Evolutionary conservation across 2,329 filamentous ascomycete species (phyloP).

Genomic region (Sporothrix sp.): DNA sequence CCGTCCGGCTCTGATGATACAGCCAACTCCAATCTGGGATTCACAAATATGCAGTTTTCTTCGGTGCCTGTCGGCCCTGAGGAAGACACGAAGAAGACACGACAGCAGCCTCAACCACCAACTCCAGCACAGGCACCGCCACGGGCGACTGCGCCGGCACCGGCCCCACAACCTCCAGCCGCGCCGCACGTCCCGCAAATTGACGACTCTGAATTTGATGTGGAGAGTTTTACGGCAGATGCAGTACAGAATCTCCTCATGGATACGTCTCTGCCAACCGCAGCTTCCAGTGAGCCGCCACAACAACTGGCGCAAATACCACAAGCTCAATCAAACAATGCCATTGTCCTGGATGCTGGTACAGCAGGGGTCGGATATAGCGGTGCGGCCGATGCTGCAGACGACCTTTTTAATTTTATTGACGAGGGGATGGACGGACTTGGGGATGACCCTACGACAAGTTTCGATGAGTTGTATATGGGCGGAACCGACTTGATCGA

Average conservation of each 20-base stretch:
- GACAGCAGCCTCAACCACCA: not conserved
- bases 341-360: not conserved
- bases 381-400: conserved; percentile 25
- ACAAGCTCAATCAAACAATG: conserved; percentile 18
- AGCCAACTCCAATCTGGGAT: conserved; percentile 34
- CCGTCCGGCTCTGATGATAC: conserved; percentile 9
- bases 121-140: not conserved
- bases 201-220: conserved; percentile 35
- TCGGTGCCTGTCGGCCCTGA: conserved; percentile 33
- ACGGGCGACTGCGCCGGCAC: too few species aligned
- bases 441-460: conserved; percentile 29
- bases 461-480: conserved; percentile 43
- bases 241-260: conserved; percentile 22
- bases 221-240: conserved; percentile 32
- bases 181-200: conserved; percentile 13
- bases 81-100: conserved; percentile 13
- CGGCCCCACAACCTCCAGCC: not conserved
- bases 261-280: conserved; percentile 9
- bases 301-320: conserved; percentile 13
- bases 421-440: conserved; percentile 30
- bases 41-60: conserved; percentile 49
- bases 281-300: not conserved
- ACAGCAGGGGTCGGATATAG: not conserved
- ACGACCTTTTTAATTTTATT: conserved; percentile 39
- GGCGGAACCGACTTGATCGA: conserved; percentile 34